Evolutionary conservation across 78 protist genomes (phyloP), one percentile per base, ranked within the genome.

Genomic region (Dictyostelium capitatum): DNA sequence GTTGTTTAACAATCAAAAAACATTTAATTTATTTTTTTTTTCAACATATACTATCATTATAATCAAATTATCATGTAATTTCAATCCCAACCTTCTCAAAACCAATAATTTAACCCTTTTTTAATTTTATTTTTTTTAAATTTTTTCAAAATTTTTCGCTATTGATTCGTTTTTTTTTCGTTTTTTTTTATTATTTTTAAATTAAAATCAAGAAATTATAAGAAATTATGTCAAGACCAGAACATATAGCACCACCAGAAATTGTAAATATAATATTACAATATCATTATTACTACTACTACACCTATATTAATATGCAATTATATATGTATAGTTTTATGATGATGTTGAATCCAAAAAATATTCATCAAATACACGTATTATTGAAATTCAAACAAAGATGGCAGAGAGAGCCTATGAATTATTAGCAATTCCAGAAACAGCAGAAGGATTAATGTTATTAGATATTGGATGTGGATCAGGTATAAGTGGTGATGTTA

Each of bases 401-500:
- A 96, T 99, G 98, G 57, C 99, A 3, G 97, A 97, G 95, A 95
- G 99, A 25, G 98, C 99, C 2, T 19, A 98, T 37, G 99, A 99
- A 84, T 95, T 99, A 59, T 83, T 97, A 50, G 62, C 67, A 17
- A 65, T 98, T 19, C 98, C 96, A 0, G 75, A 59, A 64, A 96
- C 79, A 32, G 57, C 54, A 46, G 87, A 73, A 32, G 83, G 95
- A 30, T 12, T 79, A 10, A 64, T 95, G 47, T 6, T 98, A 3
- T 97, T 98, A 14, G 99, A 98, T 94, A 73, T 98, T 8, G 99
- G 99, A 23, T 98, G 99, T 81, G 98, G 98, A 46, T 89, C 98
- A 20, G 99, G 98, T n/a, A 85, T 97, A 48, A 90, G 96, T 59
- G 99, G 99, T 54, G 96, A 89, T 62, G 97, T 90, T n/a, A 48